Conservation (phyloP, 192 early-diverging fungal species). For the Entomortierella parvispora region DNA sequence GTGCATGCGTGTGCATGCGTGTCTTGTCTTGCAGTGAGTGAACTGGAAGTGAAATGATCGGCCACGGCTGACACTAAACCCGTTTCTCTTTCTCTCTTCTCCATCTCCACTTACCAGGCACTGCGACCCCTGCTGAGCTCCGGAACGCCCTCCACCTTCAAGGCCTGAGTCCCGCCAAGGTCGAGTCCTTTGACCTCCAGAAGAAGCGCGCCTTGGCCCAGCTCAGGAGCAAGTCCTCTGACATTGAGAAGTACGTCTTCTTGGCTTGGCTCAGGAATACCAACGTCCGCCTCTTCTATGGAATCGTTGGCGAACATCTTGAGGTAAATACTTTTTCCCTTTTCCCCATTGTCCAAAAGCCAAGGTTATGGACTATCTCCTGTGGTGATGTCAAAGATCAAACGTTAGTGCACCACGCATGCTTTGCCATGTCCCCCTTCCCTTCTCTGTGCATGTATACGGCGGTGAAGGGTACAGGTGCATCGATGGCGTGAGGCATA, state of each 20-base stretch:
- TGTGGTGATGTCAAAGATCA: too few species aligned
- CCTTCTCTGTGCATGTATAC: too few species aligned
- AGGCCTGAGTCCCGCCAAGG: slow-evolving; percentile 77
- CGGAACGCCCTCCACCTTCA: slow-evolving; percentile 71
- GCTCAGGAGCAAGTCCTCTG: slow-evolving; percentile 71
- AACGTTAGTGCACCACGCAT: too few species aligned
- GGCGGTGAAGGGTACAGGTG: too few species aligned
- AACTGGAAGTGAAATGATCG: not conserved
- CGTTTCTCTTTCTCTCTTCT: not conserved
- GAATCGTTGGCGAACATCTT: slow-evolving; percentile 77
- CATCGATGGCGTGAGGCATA: too few species aligned
- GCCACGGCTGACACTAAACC: not conserved
- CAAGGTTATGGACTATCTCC: too few species aligned
- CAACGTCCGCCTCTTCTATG: slow-evolving; percentile 87
- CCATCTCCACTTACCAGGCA: slow-evolving; percentile 57
- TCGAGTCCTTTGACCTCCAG: slow-evolving; percentile 81
- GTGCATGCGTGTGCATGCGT: too few species aligned
- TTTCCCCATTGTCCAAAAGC: not conserved
- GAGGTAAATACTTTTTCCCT: slow-evolving; percentile 60
- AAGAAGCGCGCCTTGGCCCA: slow-evolving; percentile 78
- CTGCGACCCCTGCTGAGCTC: slow-evolving; percentile 55
- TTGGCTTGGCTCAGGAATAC: slow-evolving; percentile 85
- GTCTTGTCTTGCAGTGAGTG: too few species aligned
- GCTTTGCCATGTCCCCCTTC: too few species aligned
- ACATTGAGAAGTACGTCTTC: slow-evolving; percentile 89